Base-by-base conservation (phyloP, 2,329 filamentous ascomycete species). In the Xylariaceae sp. region DNA sequence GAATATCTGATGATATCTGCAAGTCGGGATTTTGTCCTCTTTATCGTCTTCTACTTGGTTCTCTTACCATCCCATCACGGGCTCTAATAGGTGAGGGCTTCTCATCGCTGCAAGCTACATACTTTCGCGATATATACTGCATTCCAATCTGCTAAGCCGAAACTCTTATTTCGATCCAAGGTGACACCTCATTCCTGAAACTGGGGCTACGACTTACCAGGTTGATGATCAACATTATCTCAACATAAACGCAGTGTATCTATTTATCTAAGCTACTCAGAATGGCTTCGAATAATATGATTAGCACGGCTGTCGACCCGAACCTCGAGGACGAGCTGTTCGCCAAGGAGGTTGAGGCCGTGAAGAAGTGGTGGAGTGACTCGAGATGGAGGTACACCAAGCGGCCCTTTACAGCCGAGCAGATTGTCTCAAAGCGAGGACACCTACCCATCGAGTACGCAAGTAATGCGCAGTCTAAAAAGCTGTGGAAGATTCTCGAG, bases 341-440 rank as follows among this genome's bases (percentile, higher is more conserved):
- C 76, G 81, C 85, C 67, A 82, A 88, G 63, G 94, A 99, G 72
- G 91, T 97, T 55, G 85, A 88, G 67, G 85, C 88, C 63, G 88
- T 97, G 64, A 91, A 97, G 83, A 78, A 88, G 73, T 99, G 94
- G 94, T 99, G 94, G 94, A 82, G 80, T 47, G 90, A 95, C 67
- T 84, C 91, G 52, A 84, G 94, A 81, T 99, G 94, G 94, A 84
- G 90, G 71, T 85, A 91, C 75, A 99, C 94, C 66, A 92, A 89
- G 78, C 84, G 94, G 53, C 87, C 94, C 20, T 99, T 94, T 73
- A 96, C 92, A 3, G 92, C 94, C 26, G 94, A 97, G 81, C 90
- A 96, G 77, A 97, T 99, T 69, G 94, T 96, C 60, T 87, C 90
- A 46, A 99, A 99, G 84, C 83, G 94, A 69, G 94, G 94, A 53